phyloP scores from a whole-genome alignment of 192 early-diverging fungal species.

The Backusella morwellensis region DNA sequence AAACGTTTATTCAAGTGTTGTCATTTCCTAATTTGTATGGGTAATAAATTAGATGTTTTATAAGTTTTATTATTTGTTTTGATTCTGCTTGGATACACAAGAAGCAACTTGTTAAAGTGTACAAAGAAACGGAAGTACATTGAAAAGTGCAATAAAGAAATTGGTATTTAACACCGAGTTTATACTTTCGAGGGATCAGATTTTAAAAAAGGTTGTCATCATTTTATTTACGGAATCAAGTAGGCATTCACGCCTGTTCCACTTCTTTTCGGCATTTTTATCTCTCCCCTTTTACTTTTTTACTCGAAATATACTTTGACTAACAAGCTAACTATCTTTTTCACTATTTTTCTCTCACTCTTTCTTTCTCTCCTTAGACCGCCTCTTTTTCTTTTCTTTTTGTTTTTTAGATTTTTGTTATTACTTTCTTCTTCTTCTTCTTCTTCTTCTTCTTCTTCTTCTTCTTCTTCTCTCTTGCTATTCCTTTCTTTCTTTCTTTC shows the following conservation, averaged over 20 bases:
- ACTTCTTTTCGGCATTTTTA: slow-evolving; percentile 4
- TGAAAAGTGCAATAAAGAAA: background rate
- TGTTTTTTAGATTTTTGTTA: background rate
- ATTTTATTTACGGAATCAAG: slow-evolving; percentile 6
- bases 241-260: slow-evolving; percentile 4
- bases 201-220: background rate
- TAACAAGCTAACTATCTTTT: background rate
- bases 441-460: background rate
- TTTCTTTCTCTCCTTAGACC: background rate
- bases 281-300: background rate
- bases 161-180: background rate
- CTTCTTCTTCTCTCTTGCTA: background rate
- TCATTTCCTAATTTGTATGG: background rate
- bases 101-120: background rate
- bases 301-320: background rate
- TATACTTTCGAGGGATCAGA: background rate
- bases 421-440: background rate
- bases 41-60: background rate
- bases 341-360: background rate
- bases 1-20: background rate
- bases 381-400: background rate
- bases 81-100: background rate
- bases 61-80: background rate
- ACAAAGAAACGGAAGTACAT: background rate
- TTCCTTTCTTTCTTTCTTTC: background rate